Conservation (phyloP, 768 basidiomycete genomes). For the Rhodosporidiobolus sp. region DNA sequence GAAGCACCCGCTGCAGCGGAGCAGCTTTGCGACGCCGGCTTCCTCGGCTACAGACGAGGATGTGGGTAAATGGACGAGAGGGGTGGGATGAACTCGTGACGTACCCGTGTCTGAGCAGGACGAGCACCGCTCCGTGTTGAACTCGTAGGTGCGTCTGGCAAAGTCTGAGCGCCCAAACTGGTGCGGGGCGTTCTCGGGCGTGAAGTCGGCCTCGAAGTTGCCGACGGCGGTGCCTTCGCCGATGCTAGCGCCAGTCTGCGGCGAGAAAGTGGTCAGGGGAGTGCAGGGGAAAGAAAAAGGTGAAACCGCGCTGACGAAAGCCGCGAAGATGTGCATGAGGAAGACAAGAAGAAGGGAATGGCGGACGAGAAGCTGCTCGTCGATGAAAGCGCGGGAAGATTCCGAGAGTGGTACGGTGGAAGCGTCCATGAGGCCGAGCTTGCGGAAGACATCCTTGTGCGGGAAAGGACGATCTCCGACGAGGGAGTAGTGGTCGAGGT, state of each 20-base stretch:
- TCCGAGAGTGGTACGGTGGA: neutral
- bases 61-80: too few relatives aligned
- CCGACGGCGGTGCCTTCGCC: too few relatives aligned
- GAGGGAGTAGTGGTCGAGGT: neutral
- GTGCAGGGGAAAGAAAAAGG: neutral
- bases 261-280: neutral
- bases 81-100: too few relatives aligned
- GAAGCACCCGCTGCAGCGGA: too few relatives aligned
- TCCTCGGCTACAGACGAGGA: too few relatives aligned
- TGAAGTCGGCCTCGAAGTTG: too few relatives aligned
- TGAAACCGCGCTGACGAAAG: neutral
- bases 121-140: too few relatives aligned
- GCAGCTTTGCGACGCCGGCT: too few relatives aligned
- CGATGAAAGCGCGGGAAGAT: neutral
- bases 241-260: neutral
- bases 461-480: neutral
- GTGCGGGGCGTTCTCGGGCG: too few relatives aligned
- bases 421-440: neutral
- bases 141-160: too few relatives aligned
- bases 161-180: too few relatives aligned
- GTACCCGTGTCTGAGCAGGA: too few relatives aligned
- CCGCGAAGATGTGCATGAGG: neutral
- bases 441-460: neutral
- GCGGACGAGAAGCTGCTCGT: neutral
- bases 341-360: neutral